Base-by-base conservation (phyloP, 225 moss, liverwort and hornwort genomes). In the Bryoerythrophyllum caledonicum region DNA sequence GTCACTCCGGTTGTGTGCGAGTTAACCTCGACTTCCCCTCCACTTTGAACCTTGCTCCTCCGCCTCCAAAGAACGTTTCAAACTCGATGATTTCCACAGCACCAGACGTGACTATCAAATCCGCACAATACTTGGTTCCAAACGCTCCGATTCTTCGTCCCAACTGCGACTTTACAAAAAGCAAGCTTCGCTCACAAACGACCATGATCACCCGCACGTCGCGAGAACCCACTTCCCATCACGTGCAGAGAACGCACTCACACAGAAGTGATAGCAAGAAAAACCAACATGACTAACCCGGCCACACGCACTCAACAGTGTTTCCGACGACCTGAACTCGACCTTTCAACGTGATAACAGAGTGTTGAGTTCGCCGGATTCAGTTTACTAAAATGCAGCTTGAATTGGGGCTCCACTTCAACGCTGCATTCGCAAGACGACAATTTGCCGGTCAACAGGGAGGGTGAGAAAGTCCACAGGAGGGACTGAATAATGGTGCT, bases 61-160 rank as follows among this genome's bases (percentile, higher is more conserved):
- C 30, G 67, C 81, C 71, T 84, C 81, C 81, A 81, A n/a, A n/a
- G n/a, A n/a, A n/a, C n/a, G n/a, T 81, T 48, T 48, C 65, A 14
- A 14, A n/a, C n/a, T n/a, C 32, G 32, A 32, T 38, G 38, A 38
- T 38, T 10, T 38, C 9, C 6, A 37, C 1, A n/a, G n/a, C n/a
- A n/a, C n/a, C n/a, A n/a, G n/a, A n/a, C n/a, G n/a, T n/a, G n/a
- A 34, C 34, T 34, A 5, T 63, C 53, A 40, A 38, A 34, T 34
- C 60, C 44, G 1, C 34, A 60, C n/a, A n/a, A n/a, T n/a, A n/a
- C n/a, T n/a, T n/a, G n/a, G n/a, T n/a, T n/a, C n/a, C n/a, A 15
- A 44, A 28, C 16, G 51, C 34, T 19, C 54, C 43, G 57, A 67
- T 44, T 40, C 57, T 58, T 3, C 35, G 54, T 56, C 65, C 25